These are phyloP conservation scores for Serendipita sp. DNA, from an alignment of 768 basidiomycete species.

Conservation along the genomic window DNA sequence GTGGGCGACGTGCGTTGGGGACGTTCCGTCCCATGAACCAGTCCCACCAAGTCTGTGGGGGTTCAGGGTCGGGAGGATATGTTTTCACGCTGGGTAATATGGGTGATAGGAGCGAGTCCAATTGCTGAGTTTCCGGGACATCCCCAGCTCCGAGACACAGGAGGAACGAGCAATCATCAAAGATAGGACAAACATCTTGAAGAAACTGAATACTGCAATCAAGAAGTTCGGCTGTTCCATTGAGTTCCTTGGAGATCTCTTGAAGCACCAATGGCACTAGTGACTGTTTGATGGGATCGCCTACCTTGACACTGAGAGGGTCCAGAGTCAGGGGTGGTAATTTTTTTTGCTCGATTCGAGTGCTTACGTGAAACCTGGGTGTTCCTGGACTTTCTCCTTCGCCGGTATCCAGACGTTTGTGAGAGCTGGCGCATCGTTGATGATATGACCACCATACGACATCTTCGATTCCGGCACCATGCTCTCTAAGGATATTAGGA, in stretches of 20 bases:
- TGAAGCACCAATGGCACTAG: not conserved
- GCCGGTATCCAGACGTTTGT: not conserved
- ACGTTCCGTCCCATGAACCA: not conserved
- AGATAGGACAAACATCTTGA: not conserved
- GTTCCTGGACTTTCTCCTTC: not conserved
- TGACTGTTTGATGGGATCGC: not conserved
- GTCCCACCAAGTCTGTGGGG: not conserved
- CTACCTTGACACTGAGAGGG: not conserved
- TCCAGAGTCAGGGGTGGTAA: not conserved
- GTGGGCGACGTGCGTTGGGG: not conserved
- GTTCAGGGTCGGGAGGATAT: no score
- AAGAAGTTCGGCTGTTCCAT: not conserved
- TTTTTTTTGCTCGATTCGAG: not conserved
- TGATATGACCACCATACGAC: not conserved
- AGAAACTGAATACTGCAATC: slow-evolving; percentile 6
- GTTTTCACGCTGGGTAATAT: no score
- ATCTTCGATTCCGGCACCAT: not conserved
- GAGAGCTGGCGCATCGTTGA: not conserved
- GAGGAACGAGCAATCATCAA: not conserved
- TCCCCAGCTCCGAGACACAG: not conserved
- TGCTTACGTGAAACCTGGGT: not conserved
- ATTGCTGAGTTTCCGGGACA: not conserved
- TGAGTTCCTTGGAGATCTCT: not conserved
- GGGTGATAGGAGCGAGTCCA: not conserved
- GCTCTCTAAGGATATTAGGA: not conserved